Percentiles rank a stretch among this genome's conserved stretches.
Evolutionary conservation across 805 yeast genomes (phyloP).

Genomic region (Barnettozyma salicaria): DNA sequence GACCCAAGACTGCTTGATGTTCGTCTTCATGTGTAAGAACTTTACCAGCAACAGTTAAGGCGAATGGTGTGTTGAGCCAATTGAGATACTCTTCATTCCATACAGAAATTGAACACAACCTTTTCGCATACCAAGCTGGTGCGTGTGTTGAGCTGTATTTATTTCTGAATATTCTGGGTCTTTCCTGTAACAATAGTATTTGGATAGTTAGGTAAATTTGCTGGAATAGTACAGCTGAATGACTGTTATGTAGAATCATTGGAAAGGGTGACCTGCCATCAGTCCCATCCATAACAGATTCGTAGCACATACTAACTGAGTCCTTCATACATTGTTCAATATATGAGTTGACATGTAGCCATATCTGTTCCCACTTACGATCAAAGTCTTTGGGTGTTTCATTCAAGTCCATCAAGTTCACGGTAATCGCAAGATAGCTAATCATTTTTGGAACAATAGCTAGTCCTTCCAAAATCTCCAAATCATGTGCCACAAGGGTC

Average conservation of each 20-base stretch:
- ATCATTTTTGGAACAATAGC: constrained; percentile 5
- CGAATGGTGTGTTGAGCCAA: constrained; percentile 11
- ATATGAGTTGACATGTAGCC: constrained; percentile 27
- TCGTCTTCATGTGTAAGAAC: constrained; percentile 24
- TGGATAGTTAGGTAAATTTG: constrained; percentile 30
- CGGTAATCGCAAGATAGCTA: constrained; percentile 7
- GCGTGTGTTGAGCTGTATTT: constrained; percentile 12
- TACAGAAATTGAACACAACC: constrained; percentile 13
- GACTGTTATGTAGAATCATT: constrained; percentile 25
- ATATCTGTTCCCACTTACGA: constrained; percentile 31
- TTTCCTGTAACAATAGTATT: constrained; percentile 32
- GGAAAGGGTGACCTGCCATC: constrained; percentile 32
- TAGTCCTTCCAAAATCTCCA: constrained; percentile 5
- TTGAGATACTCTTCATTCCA: constrained; percentile 7
- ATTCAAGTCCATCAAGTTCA: constrained; percentile 7
- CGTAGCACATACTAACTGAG: constrained; percentile 15
- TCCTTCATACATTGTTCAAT: background rate
- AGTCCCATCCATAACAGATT: constrained; percentile 16
- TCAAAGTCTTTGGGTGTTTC: constrained; percentile 24
- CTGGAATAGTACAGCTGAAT: constrained; percentile 28
- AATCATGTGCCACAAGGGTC: constrained; percentile 8
- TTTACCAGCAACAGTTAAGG: constrained; percentile 19
- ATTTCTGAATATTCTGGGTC: constrained; percentile 30
- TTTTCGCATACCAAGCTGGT: constrained; percentile 20
- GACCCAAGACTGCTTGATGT: constrained; percentile 20